These are phyloP conservation scores for Neurospora tetrasperma DNA, from an alignment of 495 filamentous ascomycete species.

Conservation along the genomic window DNA sequence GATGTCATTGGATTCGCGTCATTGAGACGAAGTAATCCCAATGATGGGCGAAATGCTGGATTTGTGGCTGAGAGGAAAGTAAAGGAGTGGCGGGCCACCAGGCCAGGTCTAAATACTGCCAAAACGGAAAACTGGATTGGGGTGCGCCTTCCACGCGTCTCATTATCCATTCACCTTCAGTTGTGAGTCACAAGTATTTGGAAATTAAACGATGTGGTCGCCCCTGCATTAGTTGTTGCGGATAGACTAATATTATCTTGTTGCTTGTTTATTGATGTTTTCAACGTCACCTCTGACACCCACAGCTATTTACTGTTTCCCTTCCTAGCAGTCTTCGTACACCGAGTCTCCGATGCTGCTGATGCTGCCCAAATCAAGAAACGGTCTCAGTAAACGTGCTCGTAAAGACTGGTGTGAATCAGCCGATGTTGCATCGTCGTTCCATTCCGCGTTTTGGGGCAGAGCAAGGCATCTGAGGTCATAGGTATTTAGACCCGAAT, in stretches of 20 bases:
- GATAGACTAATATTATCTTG: no score
- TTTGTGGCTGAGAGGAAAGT: not conserved
- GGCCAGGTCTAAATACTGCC: not conserved
- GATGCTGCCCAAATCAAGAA: no score
- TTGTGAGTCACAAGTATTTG: not conserved
- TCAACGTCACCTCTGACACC: no score
- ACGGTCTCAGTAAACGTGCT: no score
- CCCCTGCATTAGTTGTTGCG: not conserved
- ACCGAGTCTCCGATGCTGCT: no score
- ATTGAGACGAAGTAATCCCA: not conserved
- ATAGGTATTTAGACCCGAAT: not conserved
- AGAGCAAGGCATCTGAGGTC: no score
- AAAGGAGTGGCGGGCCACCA: not conserved
- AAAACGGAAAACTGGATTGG: not conserved
- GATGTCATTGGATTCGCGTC: not conserved
- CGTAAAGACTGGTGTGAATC: no score
- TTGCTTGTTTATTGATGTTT: no score
- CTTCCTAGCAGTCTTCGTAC: no score
- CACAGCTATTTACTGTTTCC: no score
- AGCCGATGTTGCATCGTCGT: no score
- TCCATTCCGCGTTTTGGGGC: no score
- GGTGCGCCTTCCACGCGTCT: not conserved
- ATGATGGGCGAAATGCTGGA: not conserved
- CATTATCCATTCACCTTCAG: not conserved
- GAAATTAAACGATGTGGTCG: not conserved